Evolutionary conservation across 1,139 yeast genomes (phyloP).

Genomic region (Pichia sorboxylosa): DNA sequence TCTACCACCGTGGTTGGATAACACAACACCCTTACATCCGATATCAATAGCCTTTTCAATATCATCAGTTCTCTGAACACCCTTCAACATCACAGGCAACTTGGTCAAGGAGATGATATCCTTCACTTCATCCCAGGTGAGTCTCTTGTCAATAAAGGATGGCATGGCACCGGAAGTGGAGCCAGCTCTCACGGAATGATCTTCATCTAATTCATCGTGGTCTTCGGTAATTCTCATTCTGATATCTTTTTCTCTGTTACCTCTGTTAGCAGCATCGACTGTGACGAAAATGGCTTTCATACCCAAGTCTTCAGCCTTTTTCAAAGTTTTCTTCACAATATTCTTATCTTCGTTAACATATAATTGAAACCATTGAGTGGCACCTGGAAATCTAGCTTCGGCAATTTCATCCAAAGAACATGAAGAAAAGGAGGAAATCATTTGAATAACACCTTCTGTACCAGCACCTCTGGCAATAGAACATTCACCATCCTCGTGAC

Average conservation of each 20-base stretch:
- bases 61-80: constrained; percentile 42
- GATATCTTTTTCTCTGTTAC: constrained; percentile 52
- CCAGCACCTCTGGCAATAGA: constrained; percentile 64
- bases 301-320: constrained; percentile 27
- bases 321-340: constrained; percentile 44
- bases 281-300: constrained; percentile 52
- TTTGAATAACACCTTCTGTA: constrained; percentile 37
- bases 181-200: constrained; percentile 62
- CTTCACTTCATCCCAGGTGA: constrained; percentile 23
- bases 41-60: constrained; percentile 36
- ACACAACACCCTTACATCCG: constrained; percentile 37
- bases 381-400: constrained; percentile 41
- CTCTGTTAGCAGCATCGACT: constrained; percentile 58
- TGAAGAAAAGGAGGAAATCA: constrained; percentile 46
- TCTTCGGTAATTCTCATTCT: constrained; percentile 47
- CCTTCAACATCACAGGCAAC: constrained; percentile 46
- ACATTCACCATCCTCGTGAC: constrained; percentile 68
- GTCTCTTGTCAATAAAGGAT: constrained; percentile 15
- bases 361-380: constrained; percentile 79
- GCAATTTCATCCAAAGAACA: constrained; percentile 48
- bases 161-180: constrained; percentile 29
- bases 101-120: constrained; percentile 44
- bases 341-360: constrained; percentile 68
- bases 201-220: constrained; percentile 26
- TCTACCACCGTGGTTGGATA: constrained; percentile 49